Conservation (phyloP, 2,329 filamentous ascomycete genomes). For the Conoideocrella luteorostrata region DNA sequence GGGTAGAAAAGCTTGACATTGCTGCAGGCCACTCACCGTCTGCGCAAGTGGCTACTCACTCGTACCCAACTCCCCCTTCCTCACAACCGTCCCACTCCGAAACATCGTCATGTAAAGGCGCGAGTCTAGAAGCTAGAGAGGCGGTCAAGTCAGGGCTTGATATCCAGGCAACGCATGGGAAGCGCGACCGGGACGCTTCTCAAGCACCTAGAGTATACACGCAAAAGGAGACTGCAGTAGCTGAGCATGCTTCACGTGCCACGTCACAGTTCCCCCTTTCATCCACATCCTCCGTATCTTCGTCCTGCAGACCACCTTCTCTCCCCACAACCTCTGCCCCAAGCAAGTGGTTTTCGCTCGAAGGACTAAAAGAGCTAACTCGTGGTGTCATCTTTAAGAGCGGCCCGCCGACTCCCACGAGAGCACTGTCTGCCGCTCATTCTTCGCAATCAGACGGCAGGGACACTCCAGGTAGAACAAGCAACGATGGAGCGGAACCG, state of each 20-base stretch:
- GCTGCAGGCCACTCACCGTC: conserved; percentile 17
- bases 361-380: conserved; percentile 83
- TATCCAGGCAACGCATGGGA: neutral
- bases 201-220: neutral
- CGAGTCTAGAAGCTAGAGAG: conserved; percentile 18
- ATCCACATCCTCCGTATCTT: conserved; percentile 15
- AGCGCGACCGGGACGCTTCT: neutral
- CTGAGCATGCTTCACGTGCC: conserved; percentile 4
- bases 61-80: conserved; percentile 52
- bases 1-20: conserved; percentile 13
- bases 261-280: conserved; percentile 2
- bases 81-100: conserved; percentile 39
- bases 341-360: conserved; percentile 56
- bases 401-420: conserved; percentile 82
- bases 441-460: conserved; percentile 43
- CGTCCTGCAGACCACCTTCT: conserved; percentile 39
- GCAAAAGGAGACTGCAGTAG: conserved; percentile 1
- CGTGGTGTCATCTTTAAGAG: conserved; percentile 70
- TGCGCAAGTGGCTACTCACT: conserved; percentile 21
- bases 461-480: conserved; percentile 30
- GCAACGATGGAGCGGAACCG: conserved; percentile 34
- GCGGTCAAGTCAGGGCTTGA: conserved; percentile 13
- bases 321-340: conserved; percentile 32
- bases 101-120: conserved; percentile 23
- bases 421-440: conserved; percentile 66